Base-by-base conservation (phyloP, 805 yeast species). In the Saccharomycopsis guyanensis region DNA sequence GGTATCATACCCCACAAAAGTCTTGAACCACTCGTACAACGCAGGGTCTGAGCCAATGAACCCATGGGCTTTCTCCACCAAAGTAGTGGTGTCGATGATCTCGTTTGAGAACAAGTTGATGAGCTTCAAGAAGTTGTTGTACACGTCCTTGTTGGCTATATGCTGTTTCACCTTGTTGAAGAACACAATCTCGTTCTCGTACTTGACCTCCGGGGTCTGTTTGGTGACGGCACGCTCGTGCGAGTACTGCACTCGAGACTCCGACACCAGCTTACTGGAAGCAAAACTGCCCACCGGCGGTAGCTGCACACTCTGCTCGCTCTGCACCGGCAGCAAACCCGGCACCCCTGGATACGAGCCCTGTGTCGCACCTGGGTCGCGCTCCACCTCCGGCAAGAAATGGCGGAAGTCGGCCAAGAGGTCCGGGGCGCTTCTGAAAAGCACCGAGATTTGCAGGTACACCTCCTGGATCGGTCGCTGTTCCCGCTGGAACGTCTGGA, bases 401-500 rank as follows among this genome's bases (percentile, higher is more conserved):
- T 88, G 89, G 62, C 89, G 88, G 66, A 93, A 93, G 60, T 94
- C 98, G 55, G 88, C 95, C 52, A 93, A 68, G 49, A 93, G 71
- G 59, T 93, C 99, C 0, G 97, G 97, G 10, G 96, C 95, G 56
- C 86, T 86, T 50, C 86, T 82, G 66, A 93, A 93, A 44, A 93
- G 70, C 4, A 79, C 72, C 1, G 96, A 84, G 2, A 93, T 96
- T 61, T 93, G 97, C 46, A 86, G 83, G 59, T 93, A 93, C 10
- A 93, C 98, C 59, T 93, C 97, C 43, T 86, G 82, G 44, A 93
- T 93, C 40, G 96, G 96, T 59, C 87, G 84, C 60, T 88, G 95
- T 59, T 91, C 98, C 53, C 95, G 79, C 68, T 93, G 98, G 61
- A 91, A 93, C 39, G 97, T 91, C 63, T 93, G 98, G 56, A 93